Base-by-base conservation (phyloP, 202 grass and related monocot species). In the Panicum hallii region DNA sequence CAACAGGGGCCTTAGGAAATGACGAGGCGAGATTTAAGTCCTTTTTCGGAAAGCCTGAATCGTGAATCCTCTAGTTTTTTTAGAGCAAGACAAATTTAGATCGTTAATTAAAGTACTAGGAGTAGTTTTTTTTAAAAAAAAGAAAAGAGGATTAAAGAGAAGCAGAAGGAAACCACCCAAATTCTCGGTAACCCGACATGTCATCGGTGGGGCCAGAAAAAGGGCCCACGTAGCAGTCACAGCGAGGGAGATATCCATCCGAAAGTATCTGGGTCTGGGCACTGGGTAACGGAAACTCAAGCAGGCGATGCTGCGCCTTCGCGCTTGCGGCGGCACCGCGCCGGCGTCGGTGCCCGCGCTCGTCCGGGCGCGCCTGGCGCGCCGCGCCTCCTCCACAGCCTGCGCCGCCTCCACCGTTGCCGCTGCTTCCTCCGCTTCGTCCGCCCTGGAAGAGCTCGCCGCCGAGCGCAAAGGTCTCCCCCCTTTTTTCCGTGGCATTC, bases 401-500 rank as follows among this genome's bases (percentile, higher is more conserved):
- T 71, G n/a, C n/a, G 62, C 84, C 4, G n/a, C 82, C 2, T 45
- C 72, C n/a, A 13, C 70, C 55, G 15, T 47, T 41, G 1, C 65
- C 0, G 20, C 67, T 28, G 1, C 69, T 45, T 70, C 79, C 45
- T 70, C 83, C 10, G 62, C 84, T 4, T 64, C 44, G 40, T 64
- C 84, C 52, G 86, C 79, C 57, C 89, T 94, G 57, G 87, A 93
- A 82, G 92, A 93, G 41, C 85, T 94, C 42, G 88, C 95, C 26
- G 82, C 96, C 88, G 86, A 84, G 64, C 91, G 87, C 78, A 95
- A 90, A 98, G 93, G 95, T 98, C 53, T 11, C 65, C 15, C 74
- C 82, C 11, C 20, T 26, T 26, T 34, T 74, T 40, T 86, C 30
- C 66, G 46, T 49, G 22, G 38, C 71, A 64, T 78, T 62, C 74